Evolutionary conservation across 106 monocot genomes (phyloP).

Genomic region (Agapanthus africanus): DNA sequence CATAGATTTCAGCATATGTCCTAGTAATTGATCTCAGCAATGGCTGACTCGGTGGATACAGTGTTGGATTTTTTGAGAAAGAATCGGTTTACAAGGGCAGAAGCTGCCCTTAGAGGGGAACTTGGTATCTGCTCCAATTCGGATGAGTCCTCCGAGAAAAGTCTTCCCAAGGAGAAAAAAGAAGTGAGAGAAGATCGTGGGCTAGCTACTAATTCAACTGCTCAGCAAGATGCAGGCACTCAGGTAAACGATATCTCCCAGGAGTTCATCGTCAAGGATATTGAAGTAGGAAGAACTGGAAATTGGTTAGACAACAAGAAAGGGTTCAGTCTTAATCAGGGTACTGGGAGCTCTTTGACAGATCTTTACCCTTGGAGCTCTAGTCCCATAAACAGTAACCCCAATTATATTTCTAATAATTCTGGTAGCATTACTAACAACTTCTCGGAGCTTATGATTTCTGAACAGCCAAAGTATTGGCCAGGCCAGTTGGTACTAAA

Average conservation of each 20-base stretch:
- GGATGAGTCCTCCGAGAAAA: constrained; percentile 27
- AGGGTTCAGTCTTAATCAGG: constrained; percentile 11
- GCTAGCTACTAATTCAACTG: constrained; percentile 5
- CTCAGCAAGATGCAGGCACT: constrained; percentile 18
- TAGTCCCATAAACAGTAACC: constrained; percentile 11
- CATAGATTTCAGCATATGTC: too few relatives aligned
- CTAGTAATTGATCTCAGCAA: too few relatives aligned
- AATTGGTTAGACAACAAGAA: constrained; percentile 45
- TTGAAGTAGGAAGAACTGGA: constrained; percentile 47
- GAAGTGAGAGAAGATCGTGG: constrained; percentile 16
- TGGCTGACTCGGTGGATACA: constrained; percentile 72
- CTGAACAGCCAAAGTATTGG: constrained; percentile 30
- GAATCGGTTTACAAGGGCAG: constrained; percentile 71
- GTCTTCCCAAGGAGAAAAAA: constrained; percentile 23
- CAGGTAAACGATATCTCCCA: constrained; percentile 33
- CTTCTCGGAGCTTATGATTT: constrained; percentile 56
- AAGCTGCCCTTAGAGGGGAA: constrained; percentile 81
- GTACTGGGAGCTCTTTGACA: constrained; percentile 13
- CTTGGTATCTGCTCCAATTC: constrained; percentile 31
- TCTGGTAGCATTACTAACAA: constrained; percentile 18
- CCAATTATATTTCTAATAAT: constrained; percentile 1
- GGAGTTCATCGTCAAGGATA: constrained; percentile 94
- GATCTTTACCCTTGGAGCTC: constrained; percentile 85
- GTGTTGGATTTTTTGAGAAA: constrained; percentile 77
- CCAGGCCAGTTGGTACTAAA: constrained; percentile 12